phyloP scores from a whole-genome alignment of 1,139 yeast species.

The Pichia sp. region DNA sequence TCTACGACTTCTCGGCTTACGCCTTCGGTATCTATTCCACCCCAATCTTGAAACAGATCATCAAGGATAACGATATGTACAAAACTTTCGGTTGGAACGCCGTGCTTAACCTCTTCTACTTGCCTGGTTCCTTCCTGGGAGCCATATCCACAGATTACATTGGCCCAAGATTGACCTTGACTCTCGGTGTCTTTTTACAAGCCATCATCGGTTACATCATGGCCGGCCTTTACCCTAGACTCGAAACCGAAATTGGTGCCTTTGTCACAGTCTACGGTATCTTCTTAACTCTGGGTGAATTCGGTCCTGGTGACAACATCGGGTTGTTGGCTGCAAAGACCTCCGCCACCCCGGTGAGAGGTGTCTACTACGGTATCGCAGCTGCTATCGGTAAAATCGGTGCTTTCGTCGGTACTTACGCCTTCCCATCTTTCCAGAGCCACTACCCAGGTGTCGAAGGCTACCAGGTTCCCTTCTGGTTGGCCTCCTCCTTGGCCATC shows the following conservation, averaged over 20 bases:
- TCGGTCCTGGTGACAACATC: slow-evolving; percentile 91
- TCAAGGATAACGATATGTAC: slow-evolving; percentile 54
- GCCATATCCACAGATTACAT: slow-evolving; percentile 76
- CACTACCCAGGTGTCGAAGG: slow-evolving; percentile 40
- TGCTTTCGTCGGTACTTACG: slow-evolving; percentile 85
- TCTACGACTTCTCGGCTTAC: slow-evolving; percentile 82
- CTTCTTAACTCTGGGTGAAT: slow-evolving; percentile 81
- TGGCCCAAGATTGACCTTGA: slow-evolving; percentile 81
- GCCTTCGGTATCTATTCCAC: slow-evolving; percentile 81
- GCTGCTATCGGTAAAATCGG: slow-evolving; percentile 91
- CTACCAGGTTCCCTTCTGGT: slow-evolving; percentile 70
- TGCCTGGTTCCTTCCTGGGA: slow-evolving; percentile 87
- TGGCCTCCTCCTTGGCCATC: slow-evolving; percentile 71
- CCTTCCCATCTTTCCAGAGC: slow-evolving; percentile 54
- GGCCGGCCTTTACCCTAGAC: slow-evolving; percentile 64
- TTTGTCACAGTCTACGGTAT: slow-evolving; percentile 86
- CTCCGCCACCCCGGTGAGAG: slow-evolving; percentile 83
- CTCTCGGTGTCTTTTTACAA: slow-evolving; percentile 64
- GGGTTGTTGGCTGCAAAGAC: slow-evolving; percentile 87
- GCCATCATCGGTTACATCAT: slow-evolving; percentile 76
- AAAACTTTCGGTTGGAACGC: slow-evolving; percentile 90
- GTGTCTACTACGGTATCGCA: slow-evolving; percentile 84
- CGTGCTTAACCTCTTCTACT: slow-evolving; percentile 77
- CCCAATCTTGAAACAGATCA: slow-evolving; percentile 56
- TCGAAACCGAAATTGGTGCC: slow-evolving; percentile 62